Evolutionary conservation across 768 basidiomycete species (phyloP).

Genomic region (Lentinula sp.): DNA sequence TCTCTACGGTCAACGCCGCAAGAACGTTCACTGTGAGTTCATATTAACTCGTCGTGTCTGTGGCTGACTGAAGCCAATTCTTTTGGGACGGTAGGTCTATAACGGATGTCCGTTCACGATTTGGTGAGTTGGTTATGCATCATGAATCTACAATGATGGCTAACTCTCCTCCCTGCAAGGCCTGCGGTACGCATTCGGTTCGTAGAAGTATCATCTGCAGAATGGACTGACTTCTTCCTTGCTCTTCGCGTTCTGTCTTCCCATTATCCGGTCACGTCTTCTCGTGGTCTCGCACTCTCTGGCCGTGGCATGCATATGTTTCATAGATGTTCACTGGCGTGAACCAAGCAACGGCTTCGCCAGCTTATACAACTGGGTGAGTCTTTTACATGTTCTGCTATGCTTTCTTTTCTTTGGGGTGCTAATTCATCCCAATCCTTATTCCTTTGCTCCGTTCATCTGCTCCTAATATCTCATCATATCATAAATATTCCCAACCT

Average conservation of each 20-base stretch:
- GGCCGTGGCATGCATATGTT: not conserved
- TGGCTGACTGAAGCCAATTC: too few relatives aligned
- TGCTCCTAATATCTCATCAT: too few relatives aligned
- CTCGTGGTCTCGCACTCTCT: not conserved
- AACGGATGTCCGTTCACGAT: conserved; percentile 38
- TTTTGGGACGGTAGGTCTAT: not conserved
- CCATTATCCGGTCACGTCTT: not conserved
- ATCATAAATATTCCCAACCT: too few relatives aligned
- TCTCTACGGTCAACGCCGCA: conserved; percentile 3
- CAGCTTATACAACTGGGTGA: conserved; percentile 24
- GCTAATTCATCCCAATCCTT: not conserved
- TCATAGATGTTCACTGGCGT: conserved; percentile 35
- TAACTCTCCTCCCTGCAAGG: not conserved
- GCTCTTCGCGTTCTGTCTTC: not conserved
- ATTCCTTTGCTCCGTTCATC: too few relatives aligned
- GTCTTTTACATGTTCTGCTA: not conserved
- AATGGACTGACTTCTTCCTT: not conserved
- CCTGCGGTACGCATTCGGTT: not conserved
- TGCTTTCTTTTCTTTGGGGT: not conserved
- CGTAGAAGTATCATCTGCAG: not conserved
- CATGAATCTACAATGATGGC: conserved; percentile 23
- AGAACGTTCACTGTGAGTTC: conserved; percentile 7
- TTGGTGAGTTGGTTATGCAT: conserved; percentile 25
- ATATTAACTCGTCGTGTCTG: too few relatives aligned
- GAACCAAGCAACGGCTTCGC: conserved; percentile 28